Evolutionary conservation across 495 filamentous ascomycete species (phyloP).

Genomic region (Neurospora discreta): DNA sequence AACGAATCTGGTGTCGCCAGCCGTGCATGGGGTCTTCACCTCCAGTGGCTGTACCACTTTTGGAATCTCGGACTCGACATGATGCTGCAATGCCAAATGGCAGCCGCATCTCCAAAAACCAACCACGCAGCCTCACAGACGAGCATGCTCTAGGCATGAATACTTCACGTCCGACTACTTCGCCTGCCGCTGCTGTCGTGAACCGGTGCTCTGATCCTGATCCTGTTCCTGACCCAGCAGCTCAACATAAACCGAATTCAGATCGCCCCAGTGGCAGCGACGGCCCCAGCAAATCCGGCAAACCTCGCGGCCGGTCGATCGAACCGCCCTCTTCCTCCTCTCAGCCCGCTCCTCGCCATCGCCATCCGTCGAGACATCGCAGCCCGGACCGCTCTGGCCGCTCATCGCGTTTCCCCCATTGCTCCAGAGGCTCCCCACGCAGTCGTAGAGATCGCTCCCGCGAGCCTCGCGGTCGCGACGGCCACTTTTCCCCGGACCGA

Average conservation of each 20-base stretch:
- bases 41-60: constrained; percentile 3
- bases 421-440: constrained; percentile 8
- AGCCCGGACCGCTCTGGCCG: constrained; percentile 24
- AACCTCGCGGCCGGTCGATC: constrained; percentile 6
- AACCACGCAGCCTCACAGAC: constrained; percentile 16
- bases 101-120: constrained; percentile 15
- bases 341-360: constrained; percentile 6
- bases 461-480: constrained; percentile 23
- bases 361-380: constrained; percentile 17
- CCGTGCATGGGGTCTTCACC: constrained; percentile 14
- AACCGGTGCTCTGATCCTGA: constrained; percentile 14
- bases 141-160: constrained; percentile 27
- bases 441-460: constrained; percentile 21
- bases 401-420: constrained; percentile 16
- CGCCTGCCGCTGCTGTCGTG: constrained; percentile 21
- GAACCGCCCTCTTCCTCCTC: constrained; percentile 6
- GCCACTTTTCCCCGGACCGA: constrained; percentile 18
- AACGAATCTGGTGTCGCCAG: constrained; percentile 18
- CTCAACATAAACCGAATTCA: background rate
- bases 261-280: background rate
- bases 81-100: constrained; percentile 26
- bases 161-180: constrained; percentile 23
- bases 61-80: constrained; percentile 12
- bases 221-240: constrained; percentile 1
- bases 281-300: constrained; percentile 7